Conservation (phyloP, 176 grass and related monocot species). For the Rhynchospora pubera region DNA sequence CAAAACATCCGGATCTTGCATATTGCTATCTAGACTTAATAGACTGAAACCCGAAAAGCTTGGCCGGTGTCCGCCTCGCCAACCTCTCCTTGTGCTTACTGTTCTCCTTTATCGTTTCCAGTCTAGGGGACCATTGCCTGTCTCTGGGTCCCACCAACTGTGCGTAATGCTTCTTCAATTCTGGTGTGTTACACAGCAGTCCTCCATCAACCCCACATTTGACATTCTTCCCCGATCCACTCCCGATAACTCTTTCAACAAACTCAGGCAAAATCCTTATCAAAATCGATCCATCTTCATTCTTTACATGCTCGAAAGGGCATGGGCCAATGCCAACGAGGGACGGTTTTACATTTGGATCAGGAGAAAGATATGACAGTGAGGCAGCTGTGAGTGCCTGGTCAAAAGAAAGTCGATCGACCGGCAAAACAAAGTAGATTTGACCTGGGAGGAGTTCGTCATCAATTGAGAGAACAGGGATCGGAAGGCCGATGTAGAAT, state of each 20-base stretch:
- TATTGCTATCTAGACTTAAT: conserved; percentile 7
- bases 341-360: neutral
- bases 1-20: neutral
- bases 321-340: conserved; percentile 23
- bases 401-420: conserved; percentile 30
- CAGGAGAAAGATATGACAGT: conserved; percentile 47
- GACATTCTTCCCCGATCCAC: conserved; percentile 4
- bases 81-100: conserved; percentile 29
- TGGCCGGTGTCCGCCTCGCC: conserved; percentile 19
- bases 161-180: conserved; percentile 74
- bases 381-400: conserved; percentile 62
- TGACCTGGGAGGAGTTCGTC: conserved; percentile 53
- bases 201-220: neutral
- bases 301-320: conserved; percentile 82
- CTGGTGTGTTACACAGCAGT: conserved; percentile 58
- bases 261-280: conserved; percentile 63
- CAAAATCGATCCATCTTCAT: conserved; percentile 30
- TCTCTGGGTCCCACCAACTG: conserved; percentile 42
- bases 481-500: conserved; percentile 70
- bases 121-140: conserved; percentile 46
- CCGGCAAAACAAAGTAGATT: conserved; percentile 71
- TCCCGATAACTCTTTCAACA: conserved; percentile 59
- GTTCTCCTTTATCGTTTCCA: conserved; percentile 65
- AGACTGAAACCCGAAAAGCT: neutral
- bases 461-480: conserved; percentile 37